phyloP scores from a whole-genome alignment of 768 basidiomycete species.

The Boletus reticulatus region DNA sequence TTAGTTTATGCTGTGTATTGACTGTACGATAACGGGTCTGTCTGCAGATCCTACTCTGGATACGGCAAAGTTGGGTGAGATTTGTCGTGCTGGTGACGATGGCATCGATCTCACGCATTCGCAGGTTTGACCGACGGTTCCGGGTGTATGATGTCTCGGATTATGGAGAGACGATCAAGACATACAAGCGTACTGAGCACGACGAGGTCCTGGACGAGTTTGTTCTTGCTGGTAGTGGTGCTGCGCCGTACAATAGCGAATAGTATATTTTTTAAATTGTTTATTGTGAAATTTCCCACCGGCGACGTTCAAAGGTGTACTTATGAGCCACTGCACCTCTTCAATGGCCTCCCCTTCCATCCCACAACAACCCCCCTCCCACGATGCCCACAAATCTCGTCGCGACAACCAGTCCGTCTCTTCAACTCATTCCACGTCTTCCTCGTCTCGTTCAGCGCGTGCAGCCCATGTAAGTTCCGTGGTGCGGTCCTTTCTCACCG shows the following conservation, averaged over 20 bases:
- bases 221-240: constrained; percentile 52
- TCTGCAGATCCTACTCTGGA: constrained; percentile 69
- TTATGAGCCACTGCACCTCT: constrained; percentile 8
- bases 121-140: constrained; percentile 87
- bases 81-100: not conserved
- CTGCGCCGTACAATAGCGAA: constrained; percentile 34
- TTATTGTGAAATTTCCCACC: constrained; percentile 16
- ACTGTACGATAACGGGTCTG: not conserved
- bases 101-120: constrained; percentile 1
- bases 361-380: constrained; percentile 15
- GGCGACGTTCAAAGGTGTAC: not conserved
- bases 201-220: constrained; percentile 66
- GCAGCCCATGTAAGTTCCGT: constrained; percentile 24
- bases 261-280: not conserved
- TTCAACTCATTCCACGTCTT: constrained; percentile 42
- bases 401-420: constrained; percentile 53
- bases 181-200: constrained; percentile 79
- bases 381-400: constrained; percentile 43
- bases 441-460: constrained; percentile 22
- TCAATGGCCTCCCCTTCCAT: constrained; percentile 22
- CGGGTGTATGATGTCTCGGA: constrained; percentile 84
- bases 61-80: constrained; percentile 74
- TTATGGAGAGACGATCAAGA: constrained; percentile 89
- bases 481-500: not conserved
- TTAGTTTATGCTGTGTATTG: not conserved